Conservation (phyloP, 768 basidiomycete genomes). For the Termitomyces sp. region DNA sequence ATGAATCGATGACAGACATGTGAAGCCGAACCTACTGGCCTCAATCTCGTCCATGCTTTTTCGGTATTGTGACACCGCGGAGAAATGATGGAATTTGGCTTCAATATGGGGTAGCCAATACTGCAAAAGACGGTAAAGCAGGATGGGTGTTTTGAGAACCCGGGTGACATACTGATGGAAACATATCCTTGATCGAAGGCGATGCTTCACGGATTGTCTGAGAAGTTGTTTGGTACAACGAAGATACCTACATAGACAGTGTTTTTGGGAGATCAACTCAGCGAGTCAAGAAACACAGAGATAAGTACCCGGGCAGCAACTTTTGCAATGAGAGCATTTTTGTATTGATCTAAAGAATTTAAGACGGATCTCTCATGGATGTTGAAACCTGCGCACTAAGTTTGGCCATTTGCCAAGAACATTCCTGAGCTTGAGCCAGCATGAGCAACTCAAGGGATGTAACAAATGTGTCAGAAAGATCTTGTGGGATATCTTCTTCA, state of each 20-base stretch:
- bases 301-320: conserved; percentile 63
- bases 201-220: conserved; percentile 39
- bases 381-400: conserved; percentile 50
- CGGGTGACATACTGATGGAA: conserved; percentile 48
- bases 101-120: conserved; percentile 79
- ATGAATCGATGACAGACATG: background rate
- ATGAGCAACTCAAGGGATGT: conserved; percentile 69
- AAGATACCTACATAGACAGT: conserved; percentile 42
- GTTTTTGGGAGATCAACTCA: background rate
- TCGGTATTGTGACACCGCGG: conserved; percentile 84
- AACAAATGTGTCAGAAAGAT: conserved; percentile 62
- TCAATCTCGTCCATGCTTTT: conserved; percentile 88
- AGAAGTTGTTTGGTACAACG: conserved; percentile 56
- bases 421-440: conserved; percentile 95
- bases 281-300: background rate
- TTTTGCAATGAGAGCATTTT: conserved; percentile 81
- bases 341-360: conserved; percentile 50
- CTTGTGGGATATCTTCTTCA: conserved; percentile 54
- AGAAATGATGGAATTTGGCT: conserved; percentile 82
- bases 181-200: conserved; percentile 38
- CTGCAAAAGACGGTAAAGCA: conserved; percentile 34
- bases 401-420: conserved; percentile 91
- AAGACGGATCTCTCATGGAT: conserved; percentile 7
- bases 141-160: background rate
- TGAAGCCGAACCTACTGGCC: conserved; percentile 49